Percentiles rank a stretch among this genome's conserved stretches.
phyloP scores from a whole-genome alignment of 768 basidiomycete genomes.

The Pisolithus orientalis region DNA sequence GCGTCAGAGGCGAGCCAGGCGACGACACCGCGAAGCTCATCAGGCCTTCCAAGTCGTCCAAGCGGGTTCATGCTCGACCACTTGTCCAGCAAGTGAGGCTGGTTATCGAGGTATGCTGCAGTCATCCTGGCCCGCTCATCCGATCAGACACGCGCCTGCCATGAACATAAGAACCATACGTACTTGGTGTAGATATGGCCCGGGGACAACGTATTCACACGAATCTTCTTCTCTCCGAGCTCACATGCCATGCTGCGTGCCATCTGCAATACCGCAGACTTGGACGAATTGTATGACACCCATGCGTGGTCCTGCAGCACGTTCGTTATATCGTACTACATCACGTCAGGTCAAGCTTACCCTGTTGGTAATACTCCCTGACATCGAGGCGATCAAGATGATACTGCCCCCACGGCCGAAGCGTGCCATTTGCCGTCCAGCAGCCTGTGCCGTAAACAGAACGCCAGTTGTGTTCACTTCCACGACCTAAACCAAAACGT shows the following conservation, averaged over 20 bases:
- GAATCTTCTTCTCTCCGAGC: constrained; percentile 56
- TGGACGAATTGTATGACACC: constrained; percentile 74
- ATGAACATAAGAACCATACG: constrained; percentile 12
- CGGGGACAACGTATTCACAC: constrained; percentile 73
- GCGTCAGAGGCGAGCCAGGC: constrained; percentile 72
- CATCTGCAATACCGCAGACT: constrained; percentile 77
- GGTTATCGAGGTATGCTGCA: constrained; percentile 57
- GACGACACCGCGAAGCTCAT: constrained; percentile 68
- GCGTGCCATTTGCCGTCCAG: constrained; percentile 50
- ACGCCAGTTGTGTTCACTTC: constrained; percentile 61
- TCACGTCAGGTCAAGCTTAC: constrained; percentile 28
- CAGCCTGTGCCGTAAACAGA: constrained; percentile 56
- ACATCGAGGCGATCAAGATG: constrained; percentile 56
- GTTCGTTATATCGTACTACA: not conserved
- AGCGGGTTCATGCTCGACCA: constrained; percentile 69
- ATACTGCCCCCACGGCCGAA: constrained; percentile 46
- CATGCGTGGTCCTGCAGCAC: constrained; percentile 57
- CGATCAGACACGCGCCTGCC: not conserved
- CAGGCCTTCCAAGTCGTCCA: constrained; percentile 62
- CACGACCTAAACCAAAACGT: constrained; percentile 41
- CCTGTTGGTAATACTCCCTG: constrained; percentile 64
- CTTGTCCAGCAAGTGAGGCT: constrained; percentile 56
- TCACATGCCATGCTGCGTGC: constrained; percentile 79
- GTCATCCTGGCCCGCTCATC: constrained; percentile 50
- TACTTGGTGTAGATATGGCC: constrained; percentile 71